Evolutionary conservation across 1,284 basidiomycete species (phyloP), one percentile per base, ranked within the genome.

Genomic region (Leccinum solheimii): DNA sequence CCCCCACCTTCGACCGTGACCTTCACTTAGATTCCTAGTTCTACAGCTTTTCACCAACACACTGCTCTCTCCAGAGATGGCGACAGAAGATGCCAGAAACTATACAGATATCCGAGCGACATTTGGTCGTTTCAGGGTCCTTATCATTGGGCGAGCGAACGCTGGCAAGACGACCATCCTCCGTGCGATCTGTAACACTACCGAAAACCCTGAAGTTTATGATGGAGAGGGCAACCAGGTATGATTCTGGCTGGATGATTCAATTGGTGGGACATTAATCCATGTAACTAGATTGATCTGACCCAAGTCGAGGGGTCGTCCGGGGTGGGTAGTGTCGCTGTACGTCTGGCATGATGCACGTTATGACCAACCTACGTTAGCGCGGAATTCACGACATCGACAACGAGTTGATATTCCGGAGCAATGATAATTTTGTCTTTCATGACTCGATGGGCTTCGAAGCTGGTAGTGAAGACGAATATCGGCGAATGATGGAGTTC

Each of bases 401-500:
- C 0, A 43, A 43, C 21, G 48, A 49, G 8, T 21, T 49, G 13
- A 49, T 49, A 0, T 49, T 49, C 23, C 11, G 21, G 48, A 26
- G 48, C 21, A 49, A 49, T 2, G 8, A 49, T 5, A 26, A 49
- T 8, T 49, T 49, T 26, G 13, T 49, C 21, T 49, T 49, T 49
- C 48, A 49, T 26, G 48, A 49, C 21, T 49, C 21, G 0, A 13
- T 1, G 21, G 21, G 48, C 21, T 49, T 49, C 4, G 21, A 26
- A 14, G 48, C 21, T 11, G 48, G 48, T 2, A 13, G 6, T 49
- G 0, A 0, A 26, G 21, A 8, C 0, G 21, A 49, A 16, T 21
- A 2, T 26, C 11, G 0, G 23, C 1, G 2, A 0, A 3, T 49
- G 48, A 21, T 1, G 21, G 0, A 5, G 7, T 49, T 49, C n/a